Evolutionary conservation across 768 basidiomycete species (phyloP).

Genomic region (Xerocomus spinulosus): DNA sequence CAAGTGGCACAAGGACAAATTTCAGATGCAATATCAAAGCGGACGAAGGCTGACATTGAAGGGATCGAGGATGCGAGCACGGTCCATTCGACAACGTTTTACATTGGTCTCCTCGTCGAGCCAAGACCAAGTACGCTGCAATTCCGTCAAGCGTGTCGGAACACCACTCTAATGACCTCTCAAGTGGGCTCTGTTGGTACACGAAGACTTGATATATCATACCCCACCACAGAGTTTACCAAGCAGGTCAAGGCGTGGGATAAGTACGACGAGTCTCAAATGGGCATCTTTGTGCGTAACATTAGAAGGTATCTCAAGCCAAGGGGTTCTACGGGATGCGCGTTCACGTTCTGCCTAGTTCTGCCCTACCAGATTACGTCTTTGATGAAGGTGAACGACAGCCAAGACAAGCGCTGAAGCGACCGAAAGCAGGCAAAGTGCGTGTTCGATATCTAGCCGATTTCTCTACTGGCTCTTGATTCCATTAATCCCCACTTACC

Average conservation of each 20-base stretch:
- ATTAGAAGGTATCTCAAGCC: constrained; percentile 68
- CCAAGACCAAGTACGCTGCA: constrained; percentile 75
- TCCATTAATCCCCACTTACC: constrained; percentile 22
- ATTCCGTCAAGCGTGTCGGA: constrained; percentile 10
- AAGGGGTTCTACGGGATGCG: constrained; percentile 4
- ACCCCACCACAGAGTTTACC: constrained; percentile 92
- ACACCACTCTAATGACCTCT: constrained; percentile 14
- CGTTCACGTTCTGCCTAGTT: constrained; percentile 39
- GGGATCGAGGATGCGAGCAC: constrained; percentile 69
- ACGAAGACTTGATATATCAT: constrained; percentile 90
- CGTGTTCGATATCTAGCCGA: constrained; percentile 25
- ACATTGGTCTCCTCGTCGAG: constrained; percentile 90
- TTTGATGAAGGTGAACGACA: constrained; percentile 80
- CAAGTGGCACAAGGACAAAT: constrained; percentile 86
- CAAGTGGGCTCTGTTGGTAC: constrained; percentile 74
- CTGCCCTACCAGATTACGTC: constrained; percentile 74
- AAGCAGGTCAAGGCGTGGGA: constrained; percentile 96
- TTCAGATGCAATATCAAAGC: constrained; percentile 62
- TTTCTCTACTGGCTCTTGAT: constrained; percentile 12
- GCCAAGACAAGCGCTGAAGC: constrained; percentile 64
- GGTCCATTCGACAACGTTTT: constrained; percentile 97
- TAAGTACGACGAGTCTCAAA: constrained; percentile 82
- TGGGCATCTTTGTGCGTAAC: constrained; percentile 93
- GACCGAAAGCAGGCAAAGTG: constrained; percentile 61
- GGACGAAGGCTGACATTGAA: constrained; percentile 76